Base-by-base conservation (phyloP, 1,139 yeast genomes). In the Yamadazyma epiphylla region DNA sequence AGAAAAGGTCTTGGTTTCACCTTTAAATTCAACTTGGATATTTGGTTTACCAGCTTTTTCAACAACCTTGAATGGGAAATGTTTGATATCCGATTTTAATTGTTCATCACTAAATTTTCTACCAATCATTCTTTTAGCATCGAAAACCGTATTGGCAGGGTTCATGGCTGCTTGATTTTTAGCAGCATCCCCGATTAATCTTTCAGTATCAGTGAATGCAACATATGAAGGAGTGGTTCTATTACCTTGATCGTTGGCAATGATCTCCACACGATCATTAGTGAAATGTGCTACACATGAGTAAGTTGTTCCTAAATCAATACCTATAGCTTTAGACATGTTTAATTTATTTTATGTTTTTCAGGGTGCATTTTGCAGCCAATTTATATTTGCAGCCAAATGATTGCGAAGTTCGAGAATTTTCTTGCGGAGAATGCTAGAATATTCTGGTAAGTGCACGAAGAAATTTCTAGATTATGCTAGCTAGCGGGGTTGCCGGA, bases 241-340 rank as follows among this genome's bases (percentile, higher is more conserved):
- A 64, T 76, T 76, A 70, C 83, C 83, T 60, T 76, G 82, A 55
- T 75, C 81, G 46, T 77, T 77, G 39, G 83, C 83, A 49, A 77
- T 76, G 48, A 77, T 77, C 52, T 77, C 83, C 26, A 77, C 82
- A 48, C 81, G 68, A 51, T 80, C 86, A 48, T 80, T 79, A 30
- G 81, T 54, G 48, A 73, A 78, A 56, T 77, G 84, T 26, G 85
- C 88, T 39, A 80, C 88, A 74, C 87, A 80, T 20, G 87, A 80
- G 64, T 80, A 80, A 28, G 88, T 80, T 30, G 88, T 80, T 58
- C 88, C 88, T 70, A 80, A 78, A 65, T 80, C 88, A 64, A 80
- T 80, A 58, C 87, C 88, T 43, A 80, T 72, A 58, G 86, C 84
- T 60, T 72, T 76, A 32, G 81, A 65, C 83, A 77, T 77, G n/a